Percentiles rank a stretch among this genome's conserved stretches.
These are phyloP conservation scores for Nemania sp. DNA, from an alignment of 2,329 filamentous ascomycete genomes.

Conservation along the genomic window DNA sequence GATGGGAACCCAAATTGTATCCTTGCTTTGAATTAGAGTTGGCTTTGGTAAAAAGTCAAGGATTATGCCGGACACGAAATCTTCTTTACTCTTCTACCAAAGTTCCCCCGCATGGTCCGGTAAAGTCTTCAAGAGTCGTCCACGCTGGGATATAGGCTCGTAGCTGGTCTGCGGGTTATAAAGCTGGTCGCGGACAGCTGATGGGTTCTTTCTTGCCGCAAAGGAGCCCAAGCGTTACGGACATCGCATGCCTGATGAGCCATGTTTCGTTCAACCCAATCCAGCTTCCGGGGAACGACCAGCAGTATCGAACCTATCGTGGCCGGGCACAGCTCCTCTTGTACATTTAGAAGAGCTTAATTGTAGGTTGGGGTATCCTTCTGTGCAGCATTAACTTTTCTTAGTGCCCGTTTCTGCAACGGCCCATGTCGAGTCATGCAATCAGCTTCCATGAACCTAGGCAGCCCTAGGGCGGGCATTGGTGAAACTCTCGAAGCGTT, in stretches of 20 bases:
- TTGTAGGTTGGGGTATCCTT: neutral
- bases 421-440: neutral
- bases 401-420: neutral
- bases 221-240: neutral
- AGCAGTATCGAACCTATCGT: no score
- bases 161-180: neutral
- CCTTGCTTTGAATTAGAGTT: no score
- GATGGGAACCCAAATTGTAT: no score
- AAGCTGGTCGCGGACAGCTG: neutral
- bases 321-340: no score
- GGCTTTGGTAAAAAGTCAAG: no score
- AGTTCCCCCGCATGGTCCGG: no score
- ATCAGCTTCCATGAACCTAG: neutral
- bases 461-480: neutral
- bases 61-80: no score
- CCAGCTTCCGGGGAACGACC: neutral
- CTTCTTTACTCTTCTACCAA: no score
- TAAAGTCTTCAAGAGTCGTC: no score
- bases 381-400: neutral
- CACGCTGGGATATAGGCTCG: neutral
- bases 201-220: neutral
- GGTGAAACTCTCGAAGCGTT: constrained; percentile 4
- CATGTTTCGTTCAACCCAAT: neutral
- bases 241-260: neutral
- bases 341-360: neutral